phyloP scores from a whole-genome alignment of 345 rosid species.

The Populus davidiana region DNA sequence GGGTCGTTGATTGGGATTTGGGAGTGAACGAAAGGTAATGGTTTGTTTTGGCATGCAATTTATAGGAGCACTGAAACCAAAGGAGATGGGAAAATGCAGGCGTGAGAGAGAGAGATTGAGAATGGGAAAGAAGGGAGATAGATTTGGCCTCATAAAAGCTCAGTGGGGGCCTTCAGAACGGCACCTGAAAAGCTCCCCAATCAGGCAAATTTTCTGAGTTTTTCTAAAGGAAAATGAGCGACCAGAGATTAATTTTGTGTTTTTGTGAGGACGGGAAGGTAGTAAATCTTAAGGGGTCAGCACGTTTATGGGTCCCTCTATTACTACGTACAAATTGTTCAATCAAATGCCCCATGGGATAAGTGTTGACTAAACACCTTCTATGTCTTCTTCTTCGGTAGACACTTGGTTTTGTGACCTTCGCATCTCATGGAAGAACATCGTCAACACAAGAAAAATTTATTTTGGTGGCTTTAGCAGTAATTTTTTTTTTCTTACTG shows the following conservation, averaged over 20 bases:
- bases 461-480: too few species aligned
- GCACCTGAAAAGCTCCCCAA: neutral
- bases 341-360: neutral
- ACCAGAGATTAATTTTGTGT: neutral
- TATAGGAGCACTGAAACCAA: conserved; percentile 44
- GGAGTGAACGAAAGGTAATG: neutral
- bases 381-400: neutral
- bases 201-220: neutral
- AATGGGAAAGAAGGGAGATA: neutral
- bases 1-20: neutral
- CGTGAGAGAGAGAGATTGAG: neutral
- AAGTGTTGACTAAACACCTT: neutral
- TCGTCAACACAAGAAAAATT: too few species aligned
- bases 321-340: neutral
- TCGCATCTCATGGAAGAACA: too few species aligned
- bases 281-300: neutral
- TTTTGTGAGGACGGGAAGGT: neutral
- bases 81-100: conserved; percentile 2
- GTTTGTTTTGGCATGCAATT: conserved; percentile 11
- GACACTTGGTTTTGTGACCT: too few species aligned
- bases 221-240: neutral
- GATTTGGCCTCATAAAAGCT: neutral
- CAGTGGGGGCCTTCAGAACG: neutral
- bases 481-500: too few species aligned
- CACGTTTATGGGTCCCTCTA: neutral